Percentiles rank a stretch among this genome's conserved stretches.
Conservation (phyloP, 2,329 filamentous ascomycete species). For the Mycocentrospora acerina region DNA sequence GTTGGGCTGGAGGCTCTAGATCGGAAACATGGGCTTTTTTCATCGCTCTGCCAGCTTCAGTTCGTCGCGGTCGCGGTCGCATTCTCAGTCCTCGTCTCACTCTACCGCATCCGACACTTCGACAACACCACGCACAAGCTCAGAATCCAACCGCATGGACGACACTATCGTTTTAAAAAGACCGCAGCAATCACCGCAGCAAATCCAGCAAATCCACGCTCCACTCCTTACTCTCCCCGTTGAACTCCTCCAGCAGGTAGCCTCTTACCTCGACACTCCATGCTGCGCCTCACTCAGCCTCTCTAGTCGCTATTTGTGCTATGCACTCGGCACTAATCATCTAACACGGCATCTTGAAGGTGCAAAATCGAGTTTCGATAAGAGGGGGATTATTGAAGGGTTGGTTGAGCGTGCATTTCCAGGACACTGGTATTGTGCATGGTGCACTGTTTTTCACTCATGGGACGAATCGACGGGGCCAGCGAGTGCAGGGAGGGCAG, state of each 20-base stretch:
- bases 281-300: slow-evolving; percentile 31
- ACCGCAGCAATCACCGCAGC: slow-evolving; percentile 4
- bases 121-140: slow-evolving; percentile 6
- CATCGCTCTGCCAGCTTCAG: slow-evolving; percentile 2
- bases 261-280: slow-evolving; percentile 21
- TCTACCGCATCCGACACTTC: neutral
- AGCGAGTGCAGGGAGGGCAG: too few relatives aligned
- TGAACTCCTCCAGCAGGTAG: slow-evolving; percentile 35
- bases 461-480: slow-evolving; percentile 18
- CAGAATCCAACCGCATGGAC: neutral
- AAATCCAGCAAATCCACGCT: slow-evolving; percentile 1
- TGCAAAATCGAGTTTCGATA: slow-evolving; percentile 18
- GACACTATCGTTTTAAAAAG: neutral
- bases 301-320: slow-evolving; percentile 27
- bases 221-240: slow-evolving; percentile 28
- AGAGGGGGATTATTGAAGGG: slow-evolving; percentile 21
- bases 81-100: slow-evolving; percentile 1
- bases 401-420: slow-evolving; percentile 38
- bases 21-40: slow-evolving; percentile 11
- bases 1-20: too few relatives aligned
- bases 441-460: slow-evolving; percentile 36
- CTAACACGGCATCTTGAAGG: slow-evolving; percentile 18
- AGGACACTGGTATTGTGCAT: slow-evolving; percentile 36
- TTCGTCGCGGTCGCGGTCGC: neutral
- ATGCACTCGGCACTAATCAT: slow-evolving; percentile 27